Conservation (phyloP, 345 rosid species). For the Trapa incisa region DNA sequence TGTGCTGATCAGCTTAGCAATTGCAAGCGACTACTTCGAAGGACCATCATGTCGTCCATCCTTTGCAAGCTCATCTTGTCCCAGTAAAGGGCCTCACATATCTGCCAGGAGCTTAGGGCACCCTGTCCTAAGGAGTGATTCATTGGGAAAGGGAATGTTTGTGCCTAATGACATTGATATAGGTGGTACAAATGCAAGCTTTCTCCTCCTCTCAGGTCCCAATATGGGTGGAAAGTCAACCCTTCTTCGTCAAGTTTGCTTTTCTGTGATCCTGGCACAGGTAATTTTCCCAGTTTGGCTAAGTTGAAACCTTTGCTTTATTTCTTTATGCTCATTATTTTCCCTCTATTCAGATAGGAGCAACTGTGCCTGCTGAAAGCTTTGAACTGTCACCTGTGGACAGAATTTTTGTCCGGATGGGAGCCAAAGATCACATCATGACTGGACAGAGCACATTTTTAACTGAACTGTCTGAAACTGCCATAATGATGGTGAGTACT, state of each 20-base stretch:
- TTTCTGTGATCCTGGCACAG: constrained; percentile 88
- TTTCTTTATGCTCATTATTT: constrained; percentile 2
- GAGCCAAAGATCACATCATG: constrained; percentile 94
- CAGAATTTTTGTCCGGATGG: constrained; percentile 87
- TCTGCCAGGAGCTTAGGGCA: constrained; percentile 77
- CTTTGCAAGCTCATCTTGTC: constrained; percentile 30
- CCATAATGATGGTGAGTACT: constrained; percentile 63
- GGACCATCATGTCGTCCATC: constrained; percentile 68
- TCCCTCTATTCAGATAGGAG: constrained; percentile 53
- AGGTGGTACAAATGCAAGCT: constrained; percentile 65
- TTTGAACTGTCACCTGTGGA: constrained; percentile 77
- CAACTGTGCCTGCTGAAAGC: constrained; percentile 87
- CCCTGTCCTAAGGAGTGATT: constrained; percentile 83
- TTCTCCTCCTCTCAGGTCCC: constrained; percentile 95
- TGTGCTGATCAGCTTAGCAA: constrained; percentile 73
- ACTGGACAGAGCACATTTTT: constrained; percentile 90
- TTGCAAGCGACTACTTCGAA: constrained; percentile 81
- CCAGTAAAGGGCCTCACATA: constrained; percentile 41
- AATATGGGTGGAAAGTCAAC: constrained; percentile 99
- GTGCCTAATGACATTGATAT: constrained; percentile 73
- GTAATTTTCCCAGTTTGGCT: constrained; percentile 23
- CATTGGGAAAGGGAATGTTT: constrained; percentile 74
- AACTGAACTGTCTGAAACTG: constrained; percentile 97
- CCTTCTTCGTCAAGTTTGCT: constrained; percentile 95
- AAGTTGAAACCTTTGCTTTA: constrained; percentile 4